These are phyloP conservation scores for Boletus vermiculosoides DNA, from an alignment of 768 basidiomycete species.

Conservation along the genomic window DNA sequence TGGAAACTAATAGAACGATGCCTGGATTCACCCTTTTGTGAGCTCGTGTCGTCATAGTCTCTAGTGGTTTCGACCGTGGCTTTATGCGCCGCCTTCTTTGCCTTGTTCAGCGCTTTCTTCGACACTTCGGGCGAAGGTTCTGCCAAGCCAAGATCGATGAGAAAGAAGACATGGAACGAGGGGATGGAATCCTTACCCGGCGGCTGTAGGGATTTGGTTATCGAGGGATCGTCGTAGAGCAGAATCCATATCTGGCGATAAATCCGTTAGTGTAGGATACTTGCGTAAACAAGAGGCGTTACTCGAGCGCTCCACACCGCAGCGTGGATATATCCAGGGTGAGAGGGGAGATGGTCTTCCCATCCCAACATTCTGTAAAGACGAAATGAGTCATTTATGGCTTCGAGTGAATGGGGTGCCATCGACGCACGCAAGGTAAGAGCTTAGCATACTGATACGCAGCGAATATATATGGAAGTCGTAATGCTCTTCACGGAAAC, in stretches of 20 bases:
- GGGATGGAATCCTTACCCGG: constrained; percentile 32
- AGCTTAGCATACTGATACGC: constrained; percentile 82
- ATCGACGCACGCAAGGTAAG: constrained; percentile 73
- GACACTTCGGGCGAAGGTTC: constrained; percentile 35
- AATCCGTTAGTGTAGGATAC: constrained; percentile 12
- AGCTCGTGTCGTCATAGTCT: constrained; percentile 37
- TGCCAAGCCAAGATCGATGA: constrained; percentile 4
- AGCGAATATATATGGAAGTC: constrained; percentile 97
- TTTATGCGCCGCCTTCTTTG: constrained; percentile 72
- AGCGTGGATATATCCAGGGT: constrained; percentile 72
- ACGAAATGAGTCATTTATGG: neutral
- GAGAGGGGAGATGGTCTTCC: constrained; percentile 77
- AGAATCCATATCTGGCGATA: constrained; percentile 64
- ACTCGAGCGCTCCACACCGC: constrained; percentile 73
- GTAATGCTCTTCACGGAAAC: constrained; percentile 92
- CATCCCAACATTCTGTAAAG: constrained; percentile 66
- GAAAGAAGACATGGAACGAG: constrained; percentile 31
- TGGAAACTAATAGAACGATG: constrained; percentile 12
- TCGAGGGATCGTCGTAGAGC: constrained; percentile 68
- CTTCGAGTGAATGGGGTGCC: neutral
- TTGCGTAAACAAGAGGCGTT: constrained; percentile 14
- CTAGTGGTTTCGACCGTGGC: constrained; percentile 46
- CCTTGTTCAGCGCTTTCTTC: constrained; percentile 85
- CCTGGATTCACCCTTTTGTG: constrained; percentile 60
- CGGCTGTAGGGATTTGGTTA: constrained; percentile 42